A percentile compares a stretch with the other conserved stretches of the same genome.
Conservation (phyloP, 2,329 filamentous ascomycete species). For the Alternaria hordeiaustralica region DNA sequence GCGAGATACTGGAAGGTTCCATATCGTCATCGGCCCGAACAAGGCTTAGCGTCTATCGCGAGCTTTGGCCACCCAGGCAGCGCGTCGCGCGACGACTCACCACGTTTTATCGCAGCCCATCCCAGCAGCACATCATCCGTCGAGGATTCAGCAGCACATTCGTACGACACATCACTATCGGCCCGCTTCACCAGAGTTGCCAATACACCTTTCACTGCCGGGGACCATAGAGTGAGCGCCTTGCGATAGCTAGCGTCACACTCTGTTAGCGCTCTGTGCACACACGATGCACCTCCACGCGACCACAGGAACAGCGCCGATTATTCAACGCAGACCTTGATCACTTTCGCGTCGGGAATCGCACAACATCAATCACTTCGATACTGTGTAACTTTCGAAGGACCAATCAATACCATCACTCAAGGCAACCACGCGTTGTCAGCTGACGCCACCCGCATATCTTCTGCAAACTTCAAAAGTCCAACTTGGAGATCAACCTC, state of each 20-base stretch:
- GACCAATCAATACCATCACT: background rate
- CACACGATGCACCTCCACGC: slow-evolving; percentile 32
- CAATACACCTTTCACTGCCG: slow-evolving; percentile 7
- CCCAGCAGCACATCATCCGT: slow-evolving; percentile 22
- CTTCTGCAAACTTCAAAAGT: background rate
- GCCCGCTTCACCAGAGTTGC: slow-evolving; percentile 10
- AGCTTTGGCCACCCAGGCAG: slow-evolving; percentile 12
- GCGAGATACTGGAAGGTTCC: slow-evolving; percentile 28
- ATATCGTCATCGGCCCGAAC: slow-evolving; percentile 19
- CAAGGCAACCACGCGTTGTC: slow-evolving; percentile 36
- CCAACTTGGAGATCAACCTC: background rate
- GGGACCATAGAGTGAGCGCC: slow-evolving; percentile 5
- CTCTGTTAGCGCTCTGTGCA: slow-evolving; percentile 28
- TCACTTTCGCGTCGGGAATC: slow-evolving; percentile 6
- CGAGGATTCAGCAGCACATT: slow-evolving; percentile 5
- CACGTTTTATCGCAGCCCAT: slow-evolving; percentile 16
- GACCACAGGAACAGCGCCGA: slow-evolving; percentile 22
- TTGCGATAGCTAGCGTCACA: slow-evolving; percentile 27
- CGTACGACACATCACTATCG: slow-evolving; percentile 13
- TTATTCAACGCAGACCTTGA: slow-evolving; percentile 15
- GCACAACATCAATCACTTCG: slow-evolving; percentile 3
- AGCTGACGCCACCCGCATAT: slow-evolving; percentile 28
- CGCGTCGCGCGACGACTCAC: slow-evolving; percentile 18
- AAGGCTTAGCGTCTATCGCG: slow-evolving; percentile 13
- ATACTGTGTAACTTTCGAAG: background rate